Evolutionary conservation across 2,329 filamentous ascomycete species (phyloP).

Genomic region (Ophiognomonia clavigignenti-juglandacearum): DNA sequence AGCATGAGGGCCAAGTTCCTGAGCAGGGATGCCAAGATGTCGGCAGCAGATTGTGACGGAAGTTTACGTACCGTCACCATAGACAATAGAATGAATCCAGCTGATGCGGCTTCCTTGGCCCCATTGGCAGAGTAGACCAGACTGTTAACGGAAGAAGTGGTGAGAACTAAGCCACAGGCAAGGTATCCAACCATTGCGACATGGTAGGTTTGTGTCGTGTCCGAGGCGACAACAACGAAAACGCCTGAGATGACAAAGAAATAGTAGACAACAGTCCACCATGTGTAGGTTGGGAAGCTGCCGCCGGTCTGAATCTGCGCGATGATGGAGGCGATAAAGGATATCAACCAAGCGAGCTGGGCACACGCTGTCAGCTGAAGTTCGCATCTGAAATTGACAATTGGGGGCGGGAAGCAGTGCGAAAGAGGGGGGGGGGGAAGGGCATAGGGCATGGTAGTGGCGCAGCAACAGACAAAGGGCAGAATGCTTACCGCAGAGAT

Average conservation of each 20-base stretch:
- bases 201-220: slow-evolving; percentile 82
- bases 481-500: slow-evolving; percentile 74
- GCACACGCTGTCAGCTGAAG: slow-evolving; percentile 19
- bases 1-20: neutral
- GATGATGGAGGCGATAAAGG: slow-evolving; percentile 82
- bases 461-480: neutral
- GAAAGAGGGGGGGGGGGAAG: neutral
- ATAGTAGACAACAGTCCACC: slow-evolving; percentile 88
- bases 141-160: slow-evolving; percentile 79
- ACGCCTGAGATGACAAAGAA: slow-evolving; percentile 78
- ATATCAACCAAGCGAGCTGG: slow-evolving; percentile 91
- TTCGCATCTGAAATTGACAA: slow-evolving; percentile 1
- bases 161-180: slow-evolving; percentile 75
- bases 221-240: slow-evolving; percentile 76
- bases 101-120: slow-evolving; percentile 78
- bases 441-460: neutral
- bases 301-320: slow-evolving; percentile 48
- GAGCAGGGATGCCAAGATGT: neutral
- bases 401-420: slow-evolving; percentile 1
- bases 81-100: slow-evolving; percentile 88
- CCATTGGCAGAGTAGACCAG: slow-evolving; percentile 73
- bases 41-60: neutral
- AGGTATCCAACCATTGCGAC: slow-evolving; percentile 89
- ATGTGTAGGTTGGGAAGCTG: slow-evolving; percentile 77
- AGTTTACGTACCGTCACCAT: slow-evolving; percentile 74